phyloP scores from a whole-genome alignment of 257 asterid species.

The Solanum pennellii region DNA sequence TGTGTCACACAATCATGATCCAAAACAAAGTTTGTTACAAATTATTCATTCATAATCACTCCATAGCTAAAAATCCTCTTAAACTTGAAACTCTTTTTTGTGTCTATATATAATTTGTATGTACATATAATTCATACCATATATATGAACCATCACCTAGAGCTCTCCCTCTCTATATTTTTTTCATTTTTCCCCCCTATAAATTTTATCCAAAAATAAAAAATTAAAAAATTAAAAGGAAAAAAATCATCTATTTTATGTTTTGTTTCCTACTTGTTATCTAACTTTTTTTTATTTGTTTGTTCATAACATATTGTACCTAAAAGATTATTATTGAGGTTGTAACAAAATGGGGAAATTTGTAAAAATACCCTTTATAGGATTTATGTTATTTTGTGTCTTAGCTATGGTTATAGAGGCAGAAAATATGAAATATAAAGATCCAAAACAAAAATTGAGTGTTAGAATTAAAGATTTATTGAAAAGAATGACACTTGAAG shows the following conservation, averaged over 20 bases:
- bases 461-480: neutral
- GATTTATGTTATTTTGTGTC: neutral
- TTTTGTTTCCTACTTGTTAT: neutral
- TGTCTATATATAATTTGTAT: neutral
- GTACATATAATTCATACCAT: neutral
- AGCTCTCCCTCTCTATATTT: no score
- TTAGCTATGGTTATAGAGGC: neutral
- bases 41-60: neutral
- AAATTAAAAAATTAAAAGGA: neutral
- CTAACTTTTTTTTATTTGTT: neutral
- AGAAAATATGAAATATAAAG: neutral
- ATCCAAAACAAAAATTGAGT: neutral
- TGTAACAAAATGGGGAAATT: neutral
- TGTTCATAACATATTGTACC: neutral
- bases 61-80: neutral
- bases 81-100: neutral
- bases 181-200: neutral
- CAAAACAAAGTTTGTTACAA: neutral
- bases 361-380: neutral
- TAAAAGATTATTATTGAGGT: neutral
- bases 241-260: neutral
- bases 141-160: neutral
- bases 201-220: neutral
- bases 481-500: neutral
- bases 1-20: neutral